Evolutionary conservation across 2,329 filamentous ascomycete species (phyloP).

Genomic region (Diaporthe nobilis): DNA sequence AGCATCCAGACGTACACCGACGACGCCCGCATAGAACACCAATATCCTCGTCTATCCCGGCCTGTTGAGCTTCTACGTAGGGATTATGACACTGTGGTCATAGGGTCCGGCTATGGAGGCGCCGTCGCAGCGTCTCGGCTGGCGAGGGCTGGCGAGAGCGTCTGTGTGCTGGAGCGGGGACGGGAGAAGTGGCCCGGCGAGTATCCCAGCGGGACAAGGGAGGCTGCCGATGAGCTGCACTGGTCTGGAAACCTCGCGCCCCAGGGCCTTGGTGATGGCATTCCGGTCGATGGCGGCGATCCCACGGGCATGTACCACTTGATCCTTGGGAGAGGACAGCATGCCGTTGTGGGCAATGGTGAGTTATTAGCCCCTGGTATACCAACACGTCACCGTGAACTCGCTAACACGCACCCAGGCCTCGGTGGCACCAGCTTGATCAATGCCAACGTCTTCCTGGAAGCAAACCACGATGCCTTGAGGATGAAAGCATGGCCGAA

Average conservation of each 20-base stretch:
- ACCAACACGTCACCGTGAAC: too few species aligned
- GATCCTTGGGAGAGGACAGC: slow-evolving; percentile 74
- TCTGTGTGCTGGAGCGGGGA: slow-evolving; percentile 76
- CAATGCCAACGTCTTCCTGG: slow-evolving; percentile 77
- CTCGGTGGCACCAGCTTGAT: slow-evolving; percentile 77
- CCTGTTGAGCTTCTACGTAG: slow-evolving; percentile 69
- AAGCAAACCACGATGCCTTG: slow-evolving; percentile 69
- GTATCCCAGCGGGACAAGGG: slow-evolving; percentile 65
- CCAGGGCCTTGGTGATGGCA: slow-evolving; percentile 53
- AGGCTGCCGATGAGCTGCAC: slow-evolving; percentile 67
- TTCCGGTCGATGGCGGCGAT: slow-evolving; percentile 63
- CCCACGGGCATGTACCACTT: slow-evolving; percentile 75
- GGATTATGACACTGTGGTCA: slow-evolving; percentile 75
- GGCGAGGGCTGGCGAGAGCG: slow-evolving; percentile 71
- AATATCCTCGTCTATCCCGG: slow-evolving; percentile 68
- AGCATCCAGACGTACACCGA: slow-evolving; percentile 49
- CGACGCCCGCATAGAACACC: slow-evolving; percentile 42
- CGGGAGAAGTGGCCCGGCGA: slow-evolving; percentile 77
- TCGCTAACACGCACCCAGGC: slow-evolving; percentile 51
- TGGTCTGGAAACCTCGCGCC: slow-evolving; percentile 68
- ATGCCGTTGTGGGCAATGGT: slow-evolving; percentile 73
- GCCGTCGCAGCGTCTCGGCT: slow-evolving; percentile 76
- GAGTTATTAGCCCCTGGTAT: slow-evolving; percentile 41
- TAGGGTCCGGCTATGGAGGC: slow-evolving; percentile 79
- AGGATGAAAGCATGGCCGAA: slow-evolving; percentile 70